These are phyloP conservation scores for Trichoderma citrinoviride DNA, from an alignment of 2,329 filamentous ascomycete species.

Conservation along the genomic window DNA sequence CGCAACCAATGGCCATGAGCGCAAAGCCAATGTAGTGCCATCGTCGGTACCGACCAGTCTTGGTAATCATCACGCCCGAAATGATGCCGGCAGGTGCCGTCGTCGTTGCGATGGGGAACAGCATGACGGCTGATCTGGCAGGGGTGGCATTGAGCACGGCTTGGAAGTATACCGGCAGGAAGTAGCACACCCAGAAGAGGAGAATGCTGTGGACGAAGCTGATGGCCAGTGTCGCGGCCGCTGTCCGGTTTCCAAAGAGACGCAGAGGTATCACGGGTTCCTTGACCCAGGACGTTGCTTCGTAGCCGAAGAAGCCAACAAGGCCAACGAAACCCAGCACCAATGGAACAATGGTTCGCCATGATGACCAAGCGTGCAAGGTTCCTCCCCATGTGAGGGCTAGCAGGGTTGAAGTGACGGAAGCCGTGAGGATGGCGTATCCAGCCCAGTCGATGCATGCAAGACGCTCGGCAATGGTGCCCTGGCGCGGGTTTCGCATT, in stretches of 20 bases:
- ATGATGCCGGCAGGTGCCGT: background rate
- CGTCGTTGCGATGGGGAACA: background rate
- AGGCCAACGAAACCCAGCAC: constrained; percentile 35
- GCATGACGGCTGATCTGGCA: background rate
- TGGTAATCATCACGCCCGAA: background rate
- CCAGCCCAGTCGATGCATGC: constrained; percentile 45
- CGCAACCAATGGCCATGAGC: background rate
- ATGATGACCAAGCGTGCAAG: constrained; percentile 41
- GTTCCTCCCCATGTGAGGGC: constrained; percentile 46
- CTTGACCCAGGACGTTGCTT: background rate
- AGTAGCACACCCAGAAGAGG: background rate
- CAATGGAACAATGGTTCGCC: constrained; percentile 41
- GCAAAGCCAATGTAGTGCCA: background rate
- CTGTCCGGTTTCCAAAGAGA: background rate
- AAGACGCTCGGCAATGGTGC: constrained; percentile 28
- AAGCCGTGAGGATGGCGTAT: constrained; percentile 40
- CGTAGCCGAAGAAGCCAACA: constrained; percentile 11
- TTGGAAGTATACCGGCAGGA: constrained; percentile 6
- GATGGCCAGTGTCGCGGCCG: background rate
- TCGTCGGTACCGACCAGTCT: background rate
- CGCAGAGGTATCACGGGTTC: background rate
- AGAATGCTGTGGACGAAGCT: background rate
- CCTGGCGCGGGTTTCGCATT: constrained; percentile 26
- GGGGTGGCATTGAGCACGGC: background rate
- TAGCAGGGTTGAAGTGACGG: constrained; percentile 39